phyloP scores from a whole-genome alignment of 805 yeast genomes.

The Barnettozyma pratensis region DNA sequence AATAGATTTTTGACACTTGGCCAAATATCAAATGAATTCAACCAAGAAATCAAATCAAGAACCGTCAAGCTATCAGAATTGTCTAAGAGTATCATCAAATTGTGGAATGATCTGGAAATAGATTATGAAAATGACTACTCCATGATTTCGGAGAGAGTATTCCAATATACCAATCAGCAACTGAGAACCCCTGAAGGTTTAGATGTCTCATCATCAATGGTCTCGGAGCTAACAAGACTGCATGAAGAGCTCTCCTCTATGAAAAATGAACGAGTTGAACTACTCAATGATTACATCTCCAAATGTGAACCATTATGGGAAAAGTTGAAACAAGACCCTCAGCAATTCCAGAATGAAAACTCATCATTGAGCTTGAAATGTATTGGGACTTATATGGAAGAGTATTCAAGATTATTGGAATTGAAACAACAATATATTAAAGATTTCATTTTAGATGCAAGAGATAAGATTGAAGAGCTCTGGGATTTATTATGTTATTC shows the following conservation, averaged over 20 bases:
- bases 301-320: constrained; percentile 52
- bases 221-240: constrained; percentile 9
- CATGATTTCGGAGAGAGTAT: constrained; percentile 17
- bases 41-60: constrained; percentile 19
- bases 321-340: constrained; percentile 47
- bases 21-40: constrained; percentile 8
- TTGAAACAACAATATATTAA: constrained; percentile 63
- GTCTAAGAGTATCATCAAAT: constrained; percentile 11
- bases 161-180: background rate
- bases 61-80: constrained; percentile 5
- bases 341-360: constrained; percentile 37
- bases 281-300: constrained; percentile 22
- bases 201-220: constrained; percentile 13
- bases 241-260: constrained; percentile 10
- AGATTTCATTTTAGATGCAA: constrained; percentile 58
- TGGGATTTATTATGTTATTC: constrained; percentile 64
- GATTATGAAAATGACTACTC: constrained; percentile 16
- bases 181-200: background rate
- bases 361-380: constrained; percentile 41
- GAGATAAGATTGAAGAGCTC: constrained; percentile 50
- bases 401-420: constrained; percentile 50
- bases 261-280: constrained; percentile 11
- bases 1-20: constrained; percentile 7
- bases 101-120: constrained; percentile 23
- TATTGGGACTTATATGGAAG: constrained; percentile 46